phyloP scores from a whole-genome alignment of 768 basidiomycete species.

The Rhodotorula diobovata region DNA sequence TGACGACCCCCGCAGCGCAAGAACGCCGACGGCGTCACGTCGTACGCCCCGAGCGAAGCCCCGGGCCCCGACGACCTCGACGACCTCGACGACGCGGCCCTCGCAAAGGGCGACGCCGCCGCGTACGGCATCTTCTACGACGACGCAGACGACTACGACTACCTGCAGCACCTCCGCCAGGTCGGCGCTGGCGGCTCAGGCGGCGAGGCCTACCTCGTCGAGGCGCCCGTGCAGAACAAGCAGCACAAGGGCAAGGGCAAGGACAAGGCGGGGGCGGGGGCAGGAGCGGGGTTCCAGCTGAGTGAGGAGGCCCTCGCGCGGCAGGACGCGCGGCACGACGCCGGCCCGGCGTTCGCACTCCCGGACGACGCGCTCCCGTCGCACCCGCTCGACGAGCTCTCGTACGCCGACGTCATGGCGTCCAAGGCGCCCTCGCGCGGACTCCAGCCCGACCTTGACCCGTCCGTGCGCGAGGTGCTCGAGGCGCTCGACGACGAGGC shows the following conservation, averaged over 20 bases:
- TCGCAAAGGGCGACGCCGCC: slow-evolving; percentile 78
- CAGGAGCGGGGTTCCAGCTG: slow-evolving; percentile 54
- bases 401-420: slow-evolving; percentile 53
- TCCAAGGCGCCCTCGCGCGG: slow-evolving; percentile 52
- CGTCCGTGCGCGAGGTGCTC: slow-evolving; percentile 81
- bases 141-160: slow-evolving; percentile 85
- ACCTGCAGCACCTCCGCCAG: slow-evolving; percentile 88
- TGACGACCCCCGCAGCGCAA: background rate
- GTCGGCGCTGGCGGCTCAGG: slow-evolving; percentile 57
- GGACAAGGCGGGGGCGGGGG: slow-evolving; percentile 50
- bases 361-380: slow-evolving; percentile 62
- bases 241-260: slow-evolving; percentile 50
- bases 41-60: slow-evolving; percentile 1
- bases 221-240: slow-evolving; percentile 56
- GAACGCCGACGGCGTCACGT: slow-evolving; percentile 5
- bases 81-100: slow-evolving; percentile 55
- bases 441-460: slow-evolving; percentile 93
- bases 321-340: slow-evolving; percentile 51
- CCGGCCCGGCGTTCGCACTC: slow-evolving; percentile 67
- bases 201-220: slow-evolving; percentile 72
- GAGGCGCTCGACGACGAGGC: slow-evolving; percentile 95
- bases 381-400: slow-evolving; percentile 56
- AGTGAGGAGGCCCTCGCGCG: slow-evolving; percentile 48
- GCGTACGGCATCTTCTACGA: slow-evolving; percentile 89
- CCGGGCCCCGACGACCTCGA: slow-evolving; percentile 47